Conservation (phyloP, 768 basidiomycete genomes). For the Termitomyces sp. region DNA sequence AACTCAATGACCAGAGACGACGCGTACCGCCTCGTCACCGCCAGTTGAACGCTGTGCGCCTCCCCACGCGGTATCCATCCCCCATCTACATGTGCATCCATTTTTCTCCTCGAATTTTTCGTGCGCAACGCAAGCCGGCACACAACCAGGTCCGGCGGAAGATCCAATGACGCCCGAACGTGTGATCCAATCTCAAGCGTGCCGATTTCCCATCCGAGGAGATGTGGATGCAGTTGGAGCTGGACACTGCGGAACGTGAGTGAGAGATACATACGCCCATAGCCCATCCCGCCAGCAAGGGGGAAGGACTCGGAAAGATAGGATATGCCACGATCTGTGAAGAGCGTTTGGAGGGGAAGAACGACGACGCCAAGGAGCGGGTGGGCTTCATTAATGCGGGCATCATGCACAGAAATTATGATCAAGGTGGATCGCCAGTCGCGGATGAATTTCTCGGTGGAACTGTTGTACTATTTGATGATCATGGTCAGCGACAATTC, state of each 20-base stretch:
- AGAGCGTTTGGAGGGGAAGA: slow-evolving; percentile 39
- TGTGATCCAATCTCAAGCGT: slow-evolving; percentile 47
- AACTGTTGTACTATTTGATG: slow-evolving; percentile 44
- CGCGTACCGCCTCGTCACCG: slow-evolving; percentile 35
- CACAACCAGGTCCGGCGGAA: slow-evolving; percentile 28
- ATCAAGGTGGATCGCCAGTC: slow-evolving; percentile 58
- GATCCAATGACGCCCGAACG: slow-evolving; percentile 22
- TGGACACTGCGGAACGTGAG: slow-evolving; percentile 66
- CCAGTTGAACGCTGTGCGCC: slow-evolving; percentile 24
- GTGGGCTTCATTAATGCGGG: slow-evolving; percentile 50
- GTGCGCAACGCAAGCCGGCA: slow-evolving; percentile 38
- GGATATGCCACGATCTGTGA: slow-evolving; percentile 35
- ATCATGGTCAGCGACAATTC: neutral
- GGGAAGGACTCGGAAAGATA: slow-evolving; percentile 58
- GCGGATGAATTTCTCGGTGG: slow-evolving; percentile 64
- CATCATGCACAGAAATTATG: slow-evolving; percentile 61
- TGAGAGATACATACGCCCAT: slow-evolving; percentile 56
- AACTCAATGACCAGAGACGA: slow-evolving; percentile 34
- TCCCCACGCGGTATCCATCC: slow-evolving; percentile 29
- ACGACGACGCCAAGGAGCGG: slow-evolving; percentile 69
- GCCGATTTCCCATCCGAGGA: slow-evolving; percentile 66
- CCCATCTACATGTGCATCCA: slow-evolving; percentile 21
- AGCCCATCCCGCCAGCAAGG: slow-evolving; percentile 65
- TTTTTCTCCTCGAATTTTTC: slow-evolving; percentile 28
- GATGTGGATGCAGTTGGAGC: slow-evolving; percentile 46